Base-by-base conservation (phyloP, 2,329 filamentous ascomycete genomes). In the Stylonectria norvegica region DNA sequence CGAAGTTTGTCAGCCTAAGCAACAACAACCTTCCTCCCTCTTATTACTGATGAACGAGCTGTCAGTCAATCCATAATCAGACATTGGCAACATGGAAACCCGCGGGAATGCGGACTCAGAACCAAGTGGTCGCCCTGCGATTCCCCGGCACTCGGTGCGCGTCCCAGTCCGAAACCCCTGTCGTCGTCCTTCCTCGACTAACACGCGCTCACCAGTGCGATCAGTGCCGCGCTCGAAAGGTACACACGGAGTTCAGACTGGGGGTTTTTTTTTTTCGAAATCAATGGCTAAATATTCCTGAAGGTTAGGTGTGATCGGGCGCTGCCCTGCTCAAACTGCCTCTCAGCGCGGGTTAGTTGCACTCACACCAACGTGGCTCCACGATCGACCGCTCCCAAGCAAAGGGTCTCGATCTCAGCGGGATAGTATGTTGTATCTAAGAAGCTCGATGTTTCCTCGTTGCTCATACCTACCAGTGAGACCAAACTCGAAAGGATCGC, bases 401-500 rank as follows among this genome's bases (percentile, higher is more conserved):
- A 65, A 36, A 58, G 65, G 25, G 57, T 66, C 3, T 40, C 64
- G 27, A 59, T 68, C 18, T 66, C 64, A 4, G 50, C 60, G 25
- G 45, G 65, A 48, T 67, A 67, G 65, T 67, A 20, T 49, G 57
- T 47, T 4, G 2, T 15, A n/a, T n/a, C n/a, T n/a, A n/a, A n/a
- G n/a, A n/a, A n/a, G n/a, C n/a, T n/a, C n/a, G n/a, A n/a, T 30
- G 28, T 14, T 30, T 30, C 9, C 14, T 10, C 9, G 3, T 5
- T 4, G 3, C 19, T 12, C 6, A 5, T 0, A 2, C 1, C 5
- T 33, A 18, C 28, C 10, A 67, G 64, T 41, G 65, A 67, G 34
- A 55, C 50, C 29, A 67, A 67, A 39, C 63, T 67, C 19, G 63
- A 67, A 22, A 50, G 53, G 2, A 64, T 65, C 25, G 59, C 52